A percentile compares a stretch with the other conserved stretches of the same genome.
Conservation (phyloP, 2,329 filamentous ascomycete genomes). For the Sclerotinia trifoliorum region DNA sequence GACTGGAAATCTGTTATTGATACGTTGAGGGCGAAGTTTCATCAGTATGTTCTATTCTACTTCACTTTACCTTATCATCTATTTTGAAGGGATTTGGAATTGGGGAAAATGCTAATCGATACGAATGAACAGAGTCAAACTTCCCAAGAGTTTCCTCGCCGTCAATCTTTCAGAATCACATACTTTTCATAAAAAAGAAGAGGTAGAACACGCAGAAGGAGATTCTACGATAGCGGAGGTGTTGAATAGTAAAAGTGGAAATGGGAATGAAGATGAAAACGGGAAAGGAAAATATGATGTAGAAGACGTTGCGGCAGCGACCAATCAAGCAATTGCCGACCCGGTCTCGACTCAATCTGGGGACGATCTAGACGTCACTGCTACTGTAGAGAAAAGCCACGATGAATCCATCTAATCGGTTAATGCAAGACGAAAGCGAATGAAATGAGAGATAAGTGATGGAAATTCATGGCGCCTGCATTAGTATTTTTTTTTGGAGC, state of each 20-base stretch:
- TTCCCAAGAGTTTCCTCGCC: constrained; percentile 41
- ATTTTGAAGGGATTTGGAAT: not conserved
- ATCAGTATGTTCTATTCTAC: constrained; percentile 62
- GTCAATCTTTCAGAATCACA: constrained; percentile 42
- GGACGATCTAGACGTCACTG: not conserved
- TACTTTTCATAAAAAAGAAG: constrained; percentile 40
- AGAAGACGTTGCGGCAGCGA: not conserved
- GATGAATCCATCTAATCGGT: constrained; percentile 3
- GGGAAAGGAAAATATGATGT: not conserved
- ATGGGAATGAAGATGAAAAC: not conserved
- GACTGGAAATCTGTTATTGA: constrained; percentile 98
- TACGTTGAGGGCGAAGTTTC: constrained; percentile 90
- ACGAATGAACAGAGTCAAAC: constrained; percentile 36
- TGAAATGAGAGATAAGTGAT: not conserved
- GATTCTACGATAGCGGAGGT: constrained; percentile 3
- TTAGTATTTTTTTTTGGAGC: not conserved
- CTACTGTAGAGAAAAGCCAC: not conserved
- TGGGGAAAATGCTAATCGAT: constrained; percentile 1
- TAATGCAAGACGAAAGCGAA: not conserved
- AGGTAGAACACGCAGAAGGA: constrained; percentile 3
- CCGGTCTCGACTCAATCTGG: not conserved
- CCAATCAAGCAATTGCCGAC: not conserved
- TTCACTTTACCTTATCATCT: not conserved
- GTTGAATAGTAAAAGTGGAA: not conserved
- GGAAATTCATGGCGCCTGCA: constrained; percentile 1